These are phyloP conservation scores for Exophiala alcalophila DNA, from an alignment of 2,329 filamentous ascomycete species.

Conservation along the genomic window DNA sequence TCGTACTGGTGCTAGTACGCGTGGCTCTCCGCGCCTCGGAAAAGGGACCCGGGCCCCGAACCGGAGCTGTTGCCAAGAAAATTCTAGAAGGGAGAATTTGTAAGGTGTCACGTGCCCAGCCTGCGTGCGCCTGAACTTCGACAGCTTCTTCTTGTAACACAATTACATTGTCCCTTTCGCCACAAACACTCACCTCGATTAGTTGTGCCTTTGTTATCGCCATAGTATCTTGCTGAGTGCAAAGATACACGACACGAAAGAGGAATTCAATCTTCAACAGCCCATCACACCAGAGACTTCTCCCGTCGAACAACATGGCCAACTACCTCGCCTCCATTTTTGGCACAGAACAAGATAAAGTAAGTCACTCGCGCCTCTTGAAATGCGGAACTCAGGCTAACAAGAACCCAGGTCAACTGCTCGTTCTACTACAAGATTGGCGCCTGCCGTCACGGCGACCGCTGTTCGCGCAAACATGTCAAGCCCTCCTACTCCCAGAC, in stretches of 20 bases:
- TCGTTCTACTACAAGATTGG: constrained; percentile 99
- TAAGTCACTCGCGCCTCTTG: constrained; percentile 21
- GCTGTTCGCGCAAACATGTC: constrained; percentile 97
- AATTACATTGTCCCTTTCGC: too few relatives aligned
- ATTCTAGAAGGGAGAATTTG: constrained; percentile 10
- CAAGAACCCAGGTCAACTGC: constrained; percentile 70
- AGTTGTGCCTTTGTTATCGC: too few relatives aligned
- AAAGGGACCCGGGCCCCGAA: too few relatives aligned
- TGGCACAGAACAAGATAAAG: constrained; percentile 97
- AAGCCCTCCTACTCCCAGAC: constrained; percentile 98
- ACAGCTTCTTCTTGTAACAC: constrained; percentile 1
- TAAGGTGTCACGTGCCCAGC: constrained; percentile 2
- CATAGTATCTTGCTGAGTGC: too few relatives aligned
- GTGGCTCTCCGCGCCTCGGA: too few relatives aligned
- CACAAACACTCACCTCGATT: too few relatives aligned
- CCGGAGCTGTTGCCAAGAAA: constrained; percentile 7
- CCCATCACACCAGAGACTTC: too few relatives aligned
- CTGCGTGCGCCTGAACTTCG: too few relatives aligned
- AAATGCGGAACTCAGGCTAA: constrained; percentile 23
- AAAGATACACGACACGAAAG: too few relatives aligned
- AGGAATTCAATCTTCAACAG: too few relatives aligned
- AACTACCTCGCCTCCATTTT: constrained; percentile 99
- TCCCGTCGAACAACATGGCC: constrained; percentile 71
- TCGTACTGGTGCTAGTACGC: too few relatives aligned
- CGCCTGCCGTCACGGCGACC: constrained; percentile 95